Percentiles rank a stretch among this genome's conserved stretches.
Conservation (phyloP, 331 rosid genomes). For the Prunus yedoensis region DNA sequence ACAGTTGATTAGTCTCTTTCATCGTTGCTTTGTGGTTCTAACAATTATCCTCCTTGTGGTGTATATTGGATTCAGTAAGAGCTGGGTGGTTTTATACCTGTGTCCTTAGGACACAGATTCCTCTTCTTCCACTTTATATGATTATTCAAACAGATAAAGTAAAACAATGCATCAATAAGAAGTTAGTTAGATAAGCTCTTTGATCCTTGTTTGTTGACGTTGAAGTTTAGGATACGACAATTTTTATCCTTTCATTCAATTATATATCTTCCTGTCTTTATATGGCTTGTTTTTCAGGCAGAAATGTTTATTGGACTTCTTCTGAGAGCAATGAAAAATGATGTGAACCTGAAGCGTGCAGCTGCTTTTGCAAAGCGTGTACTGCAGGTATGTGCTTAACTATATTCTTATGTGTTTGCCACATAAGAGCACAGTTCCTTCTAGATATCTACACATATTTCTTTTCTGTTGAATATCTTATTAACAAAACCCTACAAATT, state of each 20-base stretch:
- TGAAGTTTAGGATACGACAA: background rate
- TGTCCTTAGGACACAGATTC: too few species aligned
- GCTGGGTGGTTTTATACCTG: background rate
- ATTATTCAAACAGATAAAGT: background rate
- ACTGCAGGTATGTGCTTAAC: constrained; percentile 59
- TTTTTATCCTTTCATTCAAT: background rate
- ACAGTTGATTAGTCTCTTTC: background rate
- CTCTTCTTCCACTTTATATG: background rate
- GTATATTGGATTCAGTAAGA: background rate
- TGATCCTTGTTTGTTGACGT: background rate
- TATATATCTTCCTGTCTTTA: constrained; percentile 5
- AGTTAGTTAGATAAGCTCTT: background rate
- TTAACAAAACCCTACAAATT: background rate
- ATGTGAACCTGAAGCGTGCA: constrained; percentile 82
- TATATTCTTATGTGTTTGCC: background rate
- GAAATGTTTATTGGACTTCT: constrained; percentile 95
- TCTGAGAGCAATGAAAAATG: constrained; percentile 87
- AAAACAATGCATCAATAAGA: too few species aligned
- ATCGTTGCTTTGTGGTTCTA: background rate
- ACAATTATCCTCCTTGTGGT: background rate
- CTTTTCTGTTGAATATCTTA: background rate
- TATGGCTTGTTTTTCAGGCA: constrained; percentile 47
- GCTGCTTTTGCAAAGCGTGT: constrained; percentile 89
- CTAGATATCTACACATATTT: background rate
- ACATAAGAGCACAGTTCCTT: background rate